Evolutionary conservation across 163 green algal species (phyloP).

Genomic region (Chlamydomonas reinhardtii): DNA sequence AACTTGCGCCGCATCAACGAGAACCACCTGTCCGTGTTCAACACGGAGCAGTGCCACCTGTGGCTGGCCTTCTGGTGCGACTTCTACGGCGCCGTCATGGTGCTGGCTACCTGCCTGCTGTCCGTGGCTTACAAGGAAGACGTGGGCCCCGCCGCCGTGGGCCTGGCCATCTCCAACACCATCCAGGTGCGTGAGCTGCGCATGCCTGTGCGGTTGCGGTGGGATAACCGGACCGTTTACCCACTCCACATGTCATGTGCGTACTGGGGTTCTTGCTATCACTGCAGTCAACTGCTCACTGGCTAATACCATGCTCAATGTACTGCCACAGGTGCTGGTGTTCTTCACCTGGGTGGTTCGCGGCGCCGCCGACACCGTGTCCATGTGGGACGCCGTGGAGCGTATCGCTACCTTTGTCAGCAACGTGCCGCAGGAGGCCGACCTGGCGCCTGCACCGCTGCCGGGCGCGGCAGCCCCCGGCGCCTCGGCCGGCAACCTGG

Average conservation of each 20-base stretch:
- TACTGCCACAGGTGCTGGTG: conserved; percentile 63
- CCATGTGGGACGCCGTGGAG: conserved; percentile 73
- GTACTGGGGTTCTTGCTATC: no score
- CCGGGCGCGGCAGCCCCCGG: not conserved
- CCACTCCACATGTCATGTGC: no score
- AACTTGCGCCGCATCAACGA: conserved; percentile 67
- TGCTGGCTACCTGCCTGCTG: conserved; percentile 69
- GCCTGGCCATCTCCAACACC: conserved; percentile 77
- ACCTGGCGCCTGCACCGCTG: conserved; percentile 16
- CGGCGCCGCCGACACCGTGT: conserved; percentile 67
- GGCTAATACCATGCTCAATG: no score
- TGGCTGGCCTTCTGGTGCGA: conserved; percentile 80
- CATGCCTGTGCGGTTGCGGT: no score
- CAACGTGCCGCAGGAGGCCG: conserved; percentile 53
- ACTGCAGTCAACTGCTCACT: no score
- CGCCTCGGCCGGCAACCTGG: no score
- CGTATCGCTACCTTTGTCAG: conserved; percentile 63
- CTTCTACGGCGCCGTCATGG: conserved; percentile 70
- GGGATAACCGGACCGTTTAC: no score
- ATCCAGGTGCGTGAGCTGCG: conserved; percentile 75
- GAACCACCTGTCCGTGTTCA: conserved; percentile 76
- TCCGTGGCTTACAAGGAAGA: conserved; percentile 61
- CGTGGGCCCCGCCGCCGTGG: conserved; percentile 62
- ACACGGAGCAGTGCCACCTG: conserved; percentile 75
- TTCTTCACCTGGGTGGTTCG: conserved; percentile 77